Evolutionary conservation across 495 filamentous ascomycete genomes (phyloP).

Genomic region (Daldinia grandis): DNA sequence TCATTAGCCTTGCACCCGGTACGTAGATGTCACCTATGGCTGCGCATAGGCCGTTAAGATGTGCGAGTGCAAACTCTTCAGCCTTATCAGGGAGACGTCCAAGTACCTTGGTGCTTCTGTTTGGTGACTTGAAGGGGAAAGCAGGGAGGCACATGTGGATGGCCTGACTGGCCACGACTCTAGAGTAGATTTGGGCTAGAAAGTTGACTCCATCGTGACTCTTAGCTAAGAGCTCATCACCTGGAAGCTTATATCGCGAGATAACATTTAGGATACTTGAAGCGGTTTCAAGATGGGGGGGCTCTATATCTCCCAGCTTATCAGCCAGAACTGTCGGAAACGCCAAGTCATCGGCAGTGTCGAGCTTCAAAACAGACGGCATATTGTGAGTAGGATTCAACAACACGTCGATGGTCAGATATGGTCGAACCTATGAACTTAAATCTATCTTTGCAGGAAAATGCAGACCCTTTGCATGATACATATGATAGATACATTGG

Average conservation of each 20-base stretch:
- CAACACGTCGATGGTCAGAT: constrained; percentile 16
- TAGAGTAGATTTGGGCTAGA: constrained; percentile 33
- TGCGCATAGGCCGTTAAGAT: constrained; percentile 53
- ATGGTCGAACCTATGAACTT: constrained; percentile 22
- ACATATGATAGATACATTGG: constrained; percentile 35
- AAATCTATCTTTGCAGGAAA: constrained; percentile 14
- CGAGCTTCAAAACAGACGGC: constrained; percentile 34
- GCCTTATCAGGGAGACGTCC: constrained; percentile 60
- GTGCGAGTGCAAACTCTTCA: constrained; percentile 60
- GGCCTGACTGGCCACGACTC: constrained; percentile 19
- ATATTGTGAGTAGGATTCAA: constrained; percentile 30
- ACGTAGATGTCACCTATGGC: constrained; percentile 55
- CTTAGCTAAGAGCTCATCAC: constrained; percentile 10
- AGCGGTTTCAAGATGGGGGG: constrained; percentile 35
- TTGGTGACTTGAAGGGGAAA: constrained; percentile 64
- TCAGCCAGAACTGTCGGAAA: constrained; percentile 2
- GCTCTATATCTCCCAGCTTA: constrained; percentile 11
- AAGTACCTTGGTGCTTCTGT: constrained; percentile 56
- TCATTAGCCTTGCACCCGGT: constrained; percentile 57
- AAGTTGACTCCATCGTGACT: constrained; percentile 32
- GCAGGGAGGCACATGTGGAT: constrained; percentile 57
- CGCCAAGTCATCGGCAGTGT: constrained; percentile 27
- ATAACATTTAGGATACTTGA: constrained; percentile 43
- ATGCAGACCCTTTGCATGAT: constrained; percentile 26
- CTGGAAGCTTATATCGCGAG: constrained; percentile 39